Percentiles rank a stretch among this genome's conserved stretches.
Evolutionary conservation across 208 protist genomes (phyloP).

Genomic region (Angomonas ambiguus): DNA sequence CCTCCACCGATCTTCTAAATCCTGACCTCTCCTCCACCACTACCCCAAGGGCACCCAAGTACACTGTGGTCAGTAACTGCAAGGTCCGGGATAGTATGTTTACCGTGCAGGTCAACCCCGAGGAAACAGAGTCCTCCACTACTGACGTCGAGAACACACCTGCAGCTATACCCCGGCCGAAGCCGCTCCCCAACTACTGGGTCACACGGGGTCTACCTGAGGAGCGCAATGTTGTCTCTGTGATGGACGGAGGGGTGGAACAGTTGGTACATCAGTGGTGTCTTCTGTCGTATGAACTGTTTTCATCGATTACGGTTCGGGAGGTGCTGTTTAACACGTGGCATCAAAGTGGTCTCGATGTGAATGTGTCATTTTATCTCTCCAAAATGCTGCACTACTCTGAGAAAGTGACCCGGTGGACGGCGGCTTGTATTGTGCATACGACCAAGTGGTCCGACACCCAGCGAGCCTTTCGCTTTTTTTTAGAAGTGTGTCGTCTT

Average conservation of each 20-base stretch:
- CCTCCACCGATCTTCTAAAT: background rate
- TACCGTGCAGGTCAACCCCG: background rate
- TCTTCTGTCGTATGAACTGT: slow-evolving; percentile 58
- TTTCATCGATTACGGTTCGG: slow-evolving; percentile 42
- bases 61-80: background rate
- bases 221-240: background rate
- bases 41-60: background rate
- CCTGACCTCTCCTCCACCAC: background rate
- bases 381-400: slow-evolving; percentile 43
- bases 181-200: slow-evolving; percentile 11
- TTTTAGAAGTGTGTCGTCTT: slow-evolving; percentile 41
- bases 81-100: background rate
- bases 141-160: background rate
- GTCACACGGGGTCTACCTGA: background rate
- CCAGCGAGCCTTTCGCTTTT: slow-evolving; percentile 25
- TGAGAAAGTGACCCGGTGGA: slow-evolving; percentile 39
- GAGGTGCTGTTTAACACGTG: slow-evolving; percentile 71
- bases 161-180: background rate
- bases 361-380: slow-evolving; percentile 34
- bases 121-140: background rate
- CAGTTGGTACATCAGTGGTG: slow-evolving; percentile 44
- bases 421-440: slow-evolving; percentile 37
- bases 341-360: slow-evolving; percentile 24
- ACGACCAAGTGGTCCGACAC: slow-evolving; percentile 36
- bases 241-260: slow-evolving; percentile 23